These are phyloP conservation scores for Colletotrichum navitas DNA, from an alignment of 2,329 filamentous ascomycete genomes.

Conservation along the genomic window DNA sequence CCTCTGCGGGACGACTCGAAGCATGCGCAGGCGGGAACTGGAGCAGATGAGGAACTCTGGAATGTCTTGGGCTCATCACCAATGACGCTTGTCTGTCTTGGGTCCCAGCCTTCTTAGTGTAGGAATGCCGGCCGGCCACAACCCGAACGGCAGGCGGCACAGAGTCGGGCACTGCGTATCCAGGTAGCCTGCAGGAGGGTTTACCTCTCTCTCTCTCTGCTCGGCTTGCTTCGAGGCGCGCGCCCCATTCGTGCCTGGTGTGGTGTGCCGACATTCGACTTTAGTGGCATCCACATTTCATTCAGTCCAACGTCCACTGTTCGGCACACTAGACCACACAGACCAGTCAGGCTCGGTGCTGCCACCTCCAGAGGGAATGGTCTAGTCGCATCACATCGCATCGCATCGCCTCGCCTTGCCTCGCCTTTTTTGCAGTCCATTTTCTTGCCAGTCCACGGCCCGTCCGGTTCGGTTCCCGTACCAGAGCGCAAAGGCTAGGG, in stretches of 20 bases:
- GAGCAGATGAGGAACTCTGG: background rate
- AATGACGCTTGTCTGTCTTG: conserved; percentile 27
- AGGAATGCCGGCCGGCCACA: conserved; percentile 38
- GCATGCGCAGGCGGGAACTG: background rate
- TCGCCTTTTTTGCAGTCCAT: conserved; percentile 14
- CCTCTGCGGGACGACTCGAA: background rate
- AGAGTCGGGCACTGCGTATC: background rate
- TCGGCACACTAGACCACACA: conserved; percentile 11
- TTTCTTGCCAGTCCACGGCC: conserved; percentile 19
- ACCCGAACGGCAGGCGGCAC: conserved; percentile 30
- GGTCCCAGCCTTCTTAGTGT: conserved; percentile 8
- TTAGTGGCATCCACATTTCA: conserved; percentile 39
- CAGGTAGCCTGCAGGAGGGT: too few species aligned
- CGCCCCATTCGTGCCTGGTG: conserved; percentile 19
- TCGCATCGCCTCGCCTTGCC: conserved; percentile 25
- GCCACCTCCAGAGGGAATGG: conserved; percentile 27
- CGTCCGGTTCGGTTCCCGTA: background rate
- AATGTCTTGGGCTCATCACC: background rate
- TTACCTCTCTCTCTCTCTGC: background rate
- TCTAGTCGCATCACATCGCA: conserved; percentile 27
- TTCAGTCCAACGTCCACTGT: conserved; percentile 38
- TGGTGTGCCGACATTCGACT: conserved; percentile 22
- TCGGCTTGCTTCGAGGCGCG: background rate
- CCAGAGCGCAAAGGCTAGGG: background rate
- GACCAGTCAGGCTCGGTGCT: conserved; percentile 26